Evolutionary conservation across 768 basidiomycete genomes (phyloP), one percentile per base, ranked within the genome.

Genomic region (Filobasidium floriforme): DNA sequence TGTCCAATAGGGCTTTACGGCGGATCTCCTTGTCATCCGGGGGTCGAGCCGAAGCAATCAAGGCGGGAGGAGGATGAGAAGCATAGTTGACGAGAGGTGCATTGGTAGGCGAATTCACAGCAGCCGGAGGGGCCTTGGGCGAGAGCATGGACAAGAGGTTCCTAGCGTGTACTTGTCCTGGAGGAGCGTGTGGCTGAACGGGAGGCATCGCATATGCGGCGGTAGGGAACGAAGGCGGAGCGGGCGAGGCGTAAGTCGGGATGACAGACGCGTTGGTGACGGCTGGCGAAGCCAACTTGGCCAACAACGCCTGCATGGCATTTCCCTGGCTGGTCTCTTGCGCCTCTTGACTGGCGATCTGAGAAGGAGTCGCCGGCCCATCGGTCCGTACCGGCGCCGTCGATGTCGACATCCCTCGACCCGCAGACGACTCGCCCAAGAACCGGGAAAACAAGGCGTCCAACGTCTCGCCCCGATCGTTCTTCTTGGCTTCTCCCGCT

Each of bases 341-440:
- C 1, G 55, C 54, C 54, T 22, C 26, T 11, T 28, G 32, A 41
- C 1, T 22, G n/a, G n/a, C 41, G 40, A 19, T 41, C 29, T 43
- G 41, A 2, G 24, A 41, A 18, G 22, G 41, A 22, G 18, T 28
- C 29, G n/a, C 52, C 22, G 51, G 51, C 24, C 28, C 40, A 57
- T 60, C 41, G 24, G 11, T 41, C 29, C 19, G 49, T 41, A 22
- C 61, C 55, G 29, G 18, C 29, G 49, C 41, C 46, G 0, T 54
- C 41, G 18, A 19, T 66, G 32, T 70, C 70, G 57, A 54, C 46
- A 60, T 69, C 62, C 6, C 46, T 52, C 15, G 62, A 46, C 11
- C 68, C 62, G 41, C 54, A 4, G 22, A 26, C 29, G 24, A 24
- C 26, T 57, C 54, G 14, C 54, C 54, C 24, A 32, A 32, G 24